A percentile compares a stretch with the other conserved stretches of the same genome.
Conservation (phyloP, 352 stramenopile species). For the Elongisporangium undulatum region DNA sequence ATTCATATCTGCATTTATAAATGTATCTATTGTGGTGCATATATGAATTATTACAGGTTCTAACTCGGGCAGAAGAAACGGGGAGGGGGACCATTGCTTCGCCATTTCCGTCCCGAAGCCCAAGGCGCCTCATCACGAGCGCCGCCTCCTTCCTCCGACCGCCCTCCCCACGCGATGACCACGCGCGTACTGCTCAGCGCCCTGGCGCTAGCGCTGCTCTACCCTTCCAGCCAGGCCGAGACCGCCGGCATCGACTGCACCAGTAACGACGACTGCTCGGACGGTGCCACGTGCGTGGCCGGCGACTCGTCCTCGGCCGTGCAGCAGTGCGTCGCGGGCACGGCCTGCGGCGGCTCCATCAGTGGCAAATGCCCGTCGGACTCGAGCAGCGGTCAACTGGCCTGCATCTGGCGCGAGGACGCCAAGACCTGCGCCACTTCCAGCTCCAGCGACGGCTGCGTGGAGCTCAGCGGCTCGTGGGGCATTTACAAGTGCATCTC, state of each 20-base stretch:
- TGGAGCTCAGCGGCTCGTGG: conserved; percentile 16
- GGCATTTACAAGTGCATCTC: conserved; percentile 84
- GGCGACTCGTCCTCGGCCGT: conserved; percentile 54
- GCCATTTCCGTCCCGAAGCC: background rate
- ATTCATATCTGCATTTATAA: background rate
- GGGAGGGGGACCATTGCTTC: background rate
- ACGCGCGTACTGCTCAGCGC: conserved; percentile 7
- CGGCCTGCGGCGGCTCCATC: conserved; percentile 40
- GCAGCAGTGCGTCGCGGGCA: conserved; percentile 62
- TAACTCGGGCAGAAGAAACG: background rate
- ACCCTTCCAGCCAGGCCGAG: conserved; percentile 3
- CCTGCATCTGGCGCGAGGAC: conserved; percentile 52
- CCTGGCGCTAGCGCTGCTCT: conserved; percentile 9
- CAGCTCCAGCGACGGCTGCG: conserved; percentile 15
- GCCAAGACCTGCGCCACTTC: conserved; percentile 13
- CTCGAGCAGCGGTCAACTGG: conserved; percentile 48
- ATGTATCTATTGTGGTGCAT: background rate
- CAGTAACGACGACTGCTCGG: conserved; percentile 52
- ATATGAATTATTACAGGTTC: background rate
- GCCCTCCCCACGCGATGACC: background rate
- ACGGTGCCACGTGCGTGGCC: conserved; percentile 68
- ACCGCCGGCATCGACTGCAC: conserved; percentile 47
- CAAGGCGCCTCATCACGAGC: background rate
- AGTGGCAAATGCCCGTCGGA: conserved; percentile 61
- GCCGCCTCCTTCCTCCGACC: background rate